Percentiles rank a stretch among this genome's conserved stretches.
Conservation (phyloP, 805 yeast species). For the Blastobotrys muscicola region DNA sequence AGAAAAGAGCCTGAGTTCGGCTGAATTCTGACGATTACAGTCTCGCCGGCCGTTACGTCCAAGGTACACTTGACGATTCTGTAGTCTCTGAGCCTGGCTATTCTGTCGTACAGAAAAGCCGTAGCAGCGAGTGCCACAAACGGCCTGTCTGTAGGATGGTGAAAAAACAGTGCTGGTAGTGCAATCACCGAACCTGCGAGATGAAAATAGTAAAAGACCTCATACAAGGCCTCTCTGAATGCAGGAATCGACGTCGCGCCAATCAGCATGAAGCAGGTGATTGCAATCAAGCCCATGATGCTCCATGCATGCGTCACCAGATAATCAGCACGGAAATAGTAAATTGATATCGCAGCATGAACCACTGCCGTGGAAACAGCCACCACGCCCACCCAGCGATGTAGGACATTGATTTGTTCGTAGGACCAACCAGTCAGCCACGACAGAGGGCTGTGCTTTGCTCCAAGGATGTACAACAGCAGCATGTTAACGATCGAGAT, state of each 20-base stretch:
- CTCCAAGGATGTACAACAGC: conserved; percentile 18
- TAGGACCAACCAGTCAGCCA: conserved; percentile 34
- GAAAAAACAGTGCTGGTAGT: conserved; percentile 15
- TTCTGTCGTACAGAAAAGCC: conserved; percentile 17
- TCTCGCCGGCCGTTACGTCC: conserved; percentile 14
- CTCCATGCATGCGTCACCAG: conserved; percentile 15
- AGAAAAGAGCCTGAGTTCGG: background rate
- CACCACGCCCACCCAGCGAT: conserved; percentile 30
- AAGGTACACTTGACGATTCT: conserved; percentile 11
- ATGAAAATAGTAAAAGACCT: conserved; percentile 17
- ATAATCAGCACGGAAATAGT: conserved; percentile 13
- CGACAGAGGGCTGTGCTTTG: conserved; percentile 17
- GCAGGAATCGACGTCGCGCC: conserved; percentile 12
- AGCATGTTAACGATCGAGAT: conserved; percentile 15
- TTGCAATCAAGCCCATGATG: conserved; percentile 16
- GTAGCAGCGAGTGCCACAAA: conserved; percentile 16
- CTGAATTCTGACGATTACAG: conserved; percentile 11
- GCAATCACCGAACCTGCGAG: conserved; percentile 12
- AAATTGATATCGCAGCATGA: conserved; percentile 13
- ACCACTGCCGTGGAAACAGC: conserved; percentile 9
- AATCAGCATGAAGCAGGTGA: conserved; percentile 11
- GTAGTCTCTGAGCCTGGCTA: conserved; percentile 13
- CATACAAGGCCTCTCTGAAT: conserved; percentile 12
- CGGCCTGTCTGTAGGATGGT: conserved; percentile 16
- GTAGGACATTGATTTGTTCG: conserved; percentile 36